Base-by-base conservation (phyloP, 2,329 filamentous ascomycete species). In the Cryoendolithus antarcticus region DNA sequence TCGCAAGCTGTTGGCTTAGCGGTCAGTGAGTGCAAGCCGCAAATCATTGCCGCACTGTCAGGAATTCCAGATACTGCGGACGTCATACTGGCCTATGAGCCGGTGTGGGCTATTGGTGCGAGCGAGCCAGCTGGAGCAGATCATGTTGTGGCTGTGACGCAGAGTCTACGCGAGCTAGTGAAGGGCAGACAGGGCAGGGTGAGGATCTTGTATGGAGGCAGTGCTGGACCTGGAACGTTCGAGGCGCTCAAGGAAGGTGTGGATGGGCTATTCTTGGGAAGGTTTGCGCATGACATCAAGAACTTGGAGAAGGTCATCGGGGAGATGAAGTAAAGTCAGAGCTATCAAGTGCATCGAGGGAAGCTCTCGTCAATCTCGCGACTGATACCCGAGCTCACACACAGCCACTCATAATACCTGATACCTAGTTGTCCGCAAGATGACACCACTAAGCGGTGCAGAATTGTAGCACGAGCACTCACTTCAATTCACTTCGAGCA, bases 51-150 rank as follows among this genome's bases (percentile, higher is more conserved):
- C 1, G 75, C 84, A 2, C 56, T 91, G 37, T 63, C 63, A 1
- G 71, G 67, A 0, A 64, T 89, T 6, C 70, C 77, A 1, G 65
- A 66, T 8, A 67, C 75, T 10, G 73, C 76, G 0, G 79, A 86
- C 35, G 71, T 91, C 4, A 73, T 89, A 5, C 70, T 93, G 41
- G 85, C 85, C 1, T 93, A 93, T 55, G 85, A 93, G 64, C 85
- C 85, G 6, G 83, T 91, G 1, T 93, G 85, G 85, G 85, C 85
- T 1, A 93, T 91, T 59, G 85, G 85, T 1, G 78, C 83, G 7
- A 65, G 71, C 1, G 66, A 79, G 52, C 84, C 85, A 2, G 85
- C 85, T 0, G 71, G 71, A 6, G 72, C 78, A 11, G 77, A 79
- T 44, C 80, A 93, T 55, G 81, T 93, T 0, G 71, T 80, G 3